phyloP scores from a whole-genome alignment of 2,329 filamentous ascomycete genomes.

The Grosmannia serpens region DNA sequence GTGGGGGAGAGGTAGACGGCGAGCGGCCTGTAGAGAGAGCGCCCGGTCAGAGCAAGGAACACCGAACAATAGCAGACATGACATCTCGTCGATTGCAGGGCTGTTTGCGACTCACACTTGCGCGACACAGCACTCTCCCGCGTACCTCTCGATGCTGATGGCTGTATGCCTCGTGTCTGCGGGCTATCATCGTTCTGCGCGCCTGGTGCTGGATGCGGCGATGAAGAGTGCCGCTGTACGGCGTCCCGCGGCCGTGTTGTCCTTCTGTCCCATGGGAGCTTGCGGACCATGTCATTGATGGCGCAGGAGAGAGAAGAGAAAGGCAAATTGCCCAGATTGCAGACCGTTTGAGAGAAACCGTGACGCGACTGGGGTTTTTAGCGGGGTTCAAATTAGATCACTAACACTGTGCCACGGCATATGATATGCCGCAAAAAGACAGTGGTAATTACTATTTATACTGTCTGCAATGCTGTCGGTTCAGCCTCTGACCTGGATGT shows the following conservation, averaged over 20 bases:
- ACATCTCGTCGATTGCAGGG: not conserved
- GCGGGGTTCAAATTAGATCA: not conserved
- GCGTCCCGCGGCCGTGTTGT: no score
- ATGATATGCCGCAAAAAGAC: not conserved
- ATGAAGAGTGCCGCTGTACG: not conserved
- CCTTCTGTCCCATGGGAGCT: slow-evolving; percentile 12
- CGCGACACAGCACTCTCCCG: not conserved
- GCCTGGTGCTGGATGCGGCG: not conserved
- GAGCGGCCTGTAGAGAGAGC: slow-evolving; percentile 12
- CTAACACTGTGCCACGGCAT: no score
- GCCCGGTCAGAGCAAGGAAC: not conserved
- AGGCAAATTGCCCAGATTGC: not conserved
- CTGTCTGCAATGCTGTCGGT: not conserved
- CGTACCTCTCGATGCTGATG: not conserved
- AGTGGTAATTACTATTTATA: not conserved
- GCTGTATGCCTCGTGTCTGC: not conserved
- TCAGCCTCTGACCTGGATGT: no score
- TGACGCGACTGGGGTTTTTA: not conserved
- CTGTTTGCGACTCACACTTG: not conserved
- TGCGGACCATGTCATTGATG: slow-evolving; percentile 11
- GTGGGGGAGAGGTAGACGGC: slow-evolving; percentile 21
- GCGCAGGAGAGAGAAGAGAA: not conserved
- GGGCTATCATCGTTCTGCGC: not conserved
- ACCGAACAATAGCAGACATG: not conserved
- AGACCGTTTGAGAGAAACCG: not conserved